A percentile compares a stretch with the other conserved stretches of the same genome.
Conservation (phyloP, 495 filamentous ascomycete species). For the Sordaria brevicollis region DNA sequence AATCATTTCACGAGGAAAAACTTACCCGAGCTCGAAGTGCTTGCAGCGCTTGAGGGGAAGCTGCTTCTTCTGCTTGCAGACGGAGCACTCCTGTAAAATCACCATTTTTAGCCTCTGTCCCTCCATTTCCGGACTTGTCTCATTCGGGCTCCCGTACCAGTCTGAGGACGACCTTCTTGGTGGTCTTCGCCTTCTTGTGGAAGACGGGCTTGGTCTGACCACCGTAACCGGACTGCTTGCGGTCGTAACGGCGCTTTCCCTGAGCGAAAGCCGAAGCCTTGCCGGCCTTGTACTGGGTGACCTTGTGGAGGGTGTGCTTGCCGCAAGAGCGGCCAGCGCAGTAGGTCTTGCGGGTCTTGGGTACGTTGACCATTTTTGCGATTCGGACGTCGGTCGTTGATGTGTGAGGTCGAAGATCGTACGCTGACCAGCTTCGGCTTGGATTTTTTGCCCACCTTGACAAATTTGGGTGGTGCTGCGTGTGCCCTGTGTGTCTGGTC, state of each 20-base stretch:
- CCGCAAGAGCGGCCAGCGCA: slow-evolving; percentile 93
- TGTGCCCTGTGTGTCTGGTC: slow-evolving; percentile 12
- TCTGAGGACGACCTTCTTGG: slow-evolving; percentile 98
- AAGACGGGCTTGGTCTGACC: slow-evolving; percentile 99
- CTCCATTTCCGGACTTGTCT: background rate
- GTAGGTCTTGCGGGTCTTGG: slow-evolving; percentile 42
- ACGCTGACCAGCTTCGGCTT: slow-evolving; percentile 16
- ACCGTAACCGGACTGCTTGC: slow-evolving; percentile 99
- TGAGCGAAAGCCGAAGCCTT: slow-evolving; percentile 90
- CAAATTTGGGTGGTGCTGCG: slow-evolving; percentile 22
- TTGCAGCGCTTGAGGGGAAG: slow-evolving; percentile 97
- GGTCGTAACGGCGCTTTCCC: slow-evolving; percentile 99
- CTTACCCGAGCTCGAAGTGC: slow-evolving; percentile 98
- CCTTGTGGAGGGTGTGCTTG: slow-evolving; percentile 91
- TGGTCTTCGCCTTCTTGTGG: slow-evolving; percentile 99
- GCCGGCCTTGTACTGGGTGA: slow-evolving; percentile 84
- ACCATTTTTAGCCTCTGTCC: slow-evolving; percentile 26
- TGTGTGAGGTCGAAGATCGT: slow-evolving; percentile 16
- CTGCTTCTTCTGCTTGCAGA: slow-evolving; percentile 98
- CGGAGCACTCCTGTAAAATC: slow-evolving; percentile 84
- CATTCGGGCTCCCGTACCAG: slow-evolving; percentile 32
- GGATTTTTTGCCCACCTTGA: slow-evolving; percentile 18
- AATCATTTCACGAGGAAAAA: slow-evolving; percentile 12
- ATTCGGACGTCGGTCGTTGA: slow-evolving; percentile 17
- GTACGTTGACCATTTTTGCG: slow-evolving; percentile 36